phyloP scores from a whole-genome alignment of 352 stramenopile genomes.

The Phytophthora vignae region DNA sequence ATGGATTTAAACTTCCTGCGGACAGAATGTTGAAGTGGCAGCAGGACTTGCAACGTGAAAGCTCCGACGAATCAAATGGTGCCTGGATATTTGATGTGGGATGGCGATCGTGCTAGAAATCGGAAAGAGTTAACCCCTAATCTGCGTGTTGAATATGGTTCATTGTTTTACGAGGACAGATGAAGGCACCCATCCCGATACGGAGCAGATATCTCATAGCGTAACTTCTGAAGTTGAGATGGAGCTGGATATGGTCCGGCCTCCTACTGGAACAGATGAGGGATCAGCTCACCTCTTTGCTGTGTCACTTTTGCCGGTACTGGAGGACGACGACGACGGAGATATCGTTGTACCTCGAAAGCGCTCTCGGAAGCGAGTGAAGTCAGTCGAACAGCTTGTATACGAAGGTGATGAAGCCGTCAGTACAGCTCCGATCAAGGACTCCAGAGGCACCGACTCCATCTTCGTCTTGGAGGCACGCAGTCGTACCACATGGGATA shows the following conservation, averaged over 20 bases:
- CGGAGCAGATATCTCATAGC: slow-evolving; percentile 3
- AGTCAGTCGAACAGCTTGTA: background rate
- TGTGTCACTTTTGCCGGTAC: slow-evolving; percentile 11
- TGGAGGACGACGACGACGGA: slow-evolving; percentile 30
- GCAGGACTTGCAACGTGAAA: slow-evolving; percentile 13
- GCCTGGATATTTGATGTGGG: background rate
- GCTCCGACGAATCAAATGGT: slow-evolving; percentile 9
- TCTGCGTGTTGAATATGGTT: slow-evolving; percentile 9
- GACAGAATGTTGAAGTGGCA: slow-evolving; percentile 35
- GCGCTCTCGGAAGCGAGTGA: slow-evolving; percentile 19
- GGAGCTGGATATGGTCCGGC: slow-evolving; percentile 19
- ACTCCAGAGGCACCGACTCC: slow-evolving; percentile 4
- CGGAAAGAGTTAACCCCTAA: slow-evolving; percentile 8
- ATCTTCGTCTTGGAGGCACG: slow-evolving; percentile 34
- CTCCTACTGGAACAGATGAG: background rate
- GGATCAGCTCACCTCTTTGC: slow-evolving; percentile 3
- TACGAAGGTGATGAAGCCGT: background rate
- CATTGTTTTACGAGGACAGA: background rate
- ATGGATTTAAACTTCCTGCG: slow-evolving; percentile 52
- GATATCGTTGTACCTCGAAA: slow-evolving; percentile 37
- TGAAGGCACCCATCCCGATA: background rate
- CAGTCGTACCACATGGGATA: slow-evolving; percentile 37
- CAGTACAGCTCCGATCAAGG: background rate
- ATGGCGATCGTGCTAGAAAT: background rate
- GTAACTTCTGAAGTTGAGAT: slow-evolving; percentile 37